Conservation (phyloP, 1,284 basidiomycete species). For the Tilletia indica region DNA sequence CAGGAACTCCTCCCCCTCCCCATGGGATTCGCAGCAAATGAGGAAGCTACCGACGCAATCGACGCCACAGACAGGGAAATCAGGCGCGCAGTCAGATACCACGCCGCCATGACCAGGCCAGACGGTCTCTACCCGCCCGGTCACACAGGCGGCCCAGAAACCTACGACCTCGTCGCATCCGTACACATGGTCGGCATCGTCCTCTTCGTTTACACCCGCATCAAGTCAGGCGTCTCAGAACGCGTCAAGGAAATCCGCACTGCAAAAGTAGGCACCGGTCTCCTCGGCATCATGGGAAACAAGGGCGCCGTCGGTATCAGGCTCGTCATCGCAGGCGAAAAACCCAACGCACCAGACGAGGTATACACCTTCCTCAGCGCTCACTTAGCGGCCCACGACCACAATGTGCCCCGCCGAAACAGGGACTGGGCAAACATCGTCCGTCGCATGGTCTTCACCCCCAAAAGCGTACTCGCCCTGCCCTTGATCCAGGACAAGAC, state of each 20-base stretch:
- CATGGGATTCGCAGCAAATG: conserved; percentile 56
- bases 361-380: conserved; percentile 79
- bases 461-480: conserved; percentile 30
- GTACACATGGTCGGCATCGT: conserved; percentile 50
- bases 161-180: conserved; percentile 44
- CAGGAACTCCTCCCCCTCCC: conserved; percentile 79
- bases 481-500: conserved; percentile 51
- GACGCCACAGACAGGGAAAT: conserved; percentile 66
- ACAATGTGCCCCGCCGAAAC: conserved; percentile 71
- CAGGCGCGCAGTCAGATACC: conserved; percentile 48
- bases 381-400: conserved; percentile 80
- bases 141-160: conserved; percentile 49
- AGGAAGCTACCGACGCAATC: conserved; percentile 62
- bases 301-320: conserved; percentile 90
- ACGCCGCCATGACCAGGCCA: conserved; percentile 48
- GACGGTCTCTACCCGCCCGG: conserved; percentile 46
- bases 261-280: conserved; percentile 52
- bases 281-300: conserved; percentile 72
- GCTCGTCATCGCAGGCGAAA: conserved; percentile 63
- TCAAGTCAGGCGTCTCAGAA: conserved; percentile 71
- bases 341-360: conserved; percentile 30
- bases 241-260: conserved; percentile 50
- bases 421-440: conserved; percentile 78
- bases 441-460: conserved; percentile 71
- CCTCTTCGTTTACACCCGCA: conserved; percentile 70